Base-by-base conservation (phyloP, 805 yeast species). In the Spathaspora arborariae region DNA sequence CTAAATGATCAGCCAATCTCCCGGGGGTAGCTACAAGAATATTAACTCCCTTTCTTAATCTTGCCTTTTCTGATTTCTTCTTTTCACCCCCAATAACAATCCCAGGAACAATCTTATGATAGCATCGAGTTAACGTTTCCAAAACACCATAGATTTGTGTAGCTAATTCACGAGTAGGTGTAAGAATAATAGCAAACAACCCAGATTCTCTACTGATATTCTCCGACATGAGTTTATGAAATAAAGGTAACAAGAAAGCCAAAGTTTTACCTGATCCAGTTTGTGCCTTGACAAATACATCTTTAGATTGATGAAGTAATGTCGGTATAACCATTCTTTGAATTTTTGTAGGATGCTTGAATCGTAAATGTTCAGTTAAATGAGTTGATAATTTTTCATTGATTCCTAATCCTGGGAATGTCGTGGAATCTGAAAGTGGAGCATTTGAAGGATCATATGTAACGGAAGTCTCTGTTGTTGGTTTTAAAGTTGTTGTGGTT, bases 21-120 rank as follows among this genome's bases (percentile, higher is more conserved):
- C 99, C 99, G 2, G 99, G 99, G 0, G 99, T 94, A 10, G 96
- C 97, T 37, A 94, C 95, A n/a, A 94, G 75, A 27, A 94, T 82
- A 64, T 94, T 94, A 27, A 91, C 96, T 53, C 99, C 99, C 64
- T 92, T 92, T 60, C 99, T 79, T 27, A 94, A 68, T 57, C 99
- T 73, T 1, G 98, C 97, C 75, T 94, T 94, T 65, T 94, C 99
- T 1, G 96, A 80, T 60, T 94, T 95, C 65, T 92, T 92, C 78
- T 92, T 91, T 63, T 94, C 99, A 51, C 99, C 99, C 60, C 99
- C 99, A 67, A 90, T 90, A 20, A 94, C 96, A 36, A 91, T 80
- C 35, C 98, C 96, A 0, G 99, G 97, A 4, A 95, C 99, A 38
- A 94, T 78, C 64, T 86, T 81, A 59, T 88, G 96, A 61, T 92